These are phyloP conservation scores for Globisporangium nunn DNA, from an alignment of 352 stramenopile species.

Conservation along the genomic window DNA sequence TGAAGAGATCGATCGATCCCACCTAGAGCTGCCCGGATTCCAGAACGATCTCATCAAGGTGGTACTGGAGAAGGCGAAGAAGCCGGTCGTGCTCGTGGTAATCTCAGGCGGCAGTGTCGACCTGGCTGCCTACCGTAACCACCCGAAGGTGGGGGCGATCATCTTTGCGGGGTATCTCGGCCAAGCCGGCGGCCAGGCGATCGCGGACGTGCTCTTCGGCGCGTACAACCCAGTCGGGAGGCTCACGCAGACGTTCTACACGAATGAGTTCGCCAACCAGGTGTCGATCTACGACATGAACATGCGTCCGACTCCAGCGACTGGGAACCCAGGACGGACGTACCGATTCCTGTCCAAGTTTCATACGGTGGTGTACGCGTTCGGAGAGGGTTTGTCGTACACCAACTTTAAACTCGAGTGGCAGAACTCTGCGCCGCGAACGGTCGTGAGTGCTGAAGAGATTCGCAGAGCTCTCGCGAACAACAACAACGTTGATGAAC, in stretches of 20 bases:
- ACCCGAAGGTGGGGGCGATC: constrained; percentile 59
- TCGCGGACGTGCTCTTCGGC: constrained; percentile 76
- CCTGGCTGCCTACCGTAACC: constrained; percentile 45
- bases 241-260: constrained; percentile 72
- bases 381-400: constrained; percentile 81
- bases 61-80: constrained; percentile 32
- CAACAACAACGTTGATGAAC: background rate
- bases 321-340: constrained; percentile 62
- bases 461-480: constrained; percentile 12
- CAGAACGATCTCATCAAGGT: constrained; percentile 56
- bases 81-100: constrained; percentile 74
- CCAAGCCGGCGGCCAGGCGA: constrained; percentile 54
- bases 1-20: constrained; percentile 60
- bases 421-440: constrained; percentile 8
- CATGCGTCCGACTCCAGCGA: constrained; percentile 65
- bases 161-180: constrained; percentile 66
- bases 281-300: constrained; percentile 78
- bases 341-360: constrained; percentile 70
- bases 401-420: constrained; percentile 52
- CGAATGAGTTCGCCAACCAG: constrained; percentile 30
- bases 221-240: constrained; percentile 54
- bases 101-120: constrained; percentile 75
- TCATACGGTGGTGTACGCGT: constrained; percentile 55
- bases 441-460: constrained; percentile 8
- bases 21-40: constrained; percentile 50